A percentile compares a stretch with the other conserved stretches of the same genome.
Evolutionary conservation across 331 rosid species (phyloP).

Genomic region (Quercus lobata): DNA sequence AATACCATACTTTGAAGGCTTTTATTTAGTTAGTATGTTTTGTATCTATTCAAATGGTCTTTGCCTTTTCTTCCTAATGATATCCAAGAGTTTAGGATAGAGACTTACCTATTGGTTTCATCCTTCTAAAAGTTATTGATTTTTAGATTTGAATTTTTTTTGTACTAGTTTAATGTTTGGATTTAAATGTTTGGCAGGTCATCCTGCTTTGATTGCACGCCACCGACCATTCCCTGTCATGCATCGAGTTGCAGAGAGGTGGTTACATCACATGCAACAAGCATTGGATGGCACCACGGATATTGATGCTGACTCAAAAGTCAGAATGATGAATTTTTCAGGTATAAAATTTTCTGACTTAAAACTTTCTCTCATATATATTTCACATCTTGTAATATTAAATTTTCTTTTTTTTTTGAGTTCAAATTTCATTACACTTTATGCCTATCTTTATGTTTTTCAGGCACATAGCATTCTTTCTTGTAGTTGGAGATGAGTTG

Average conservation of each 20-base stretch:
- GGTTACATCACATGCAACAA: conserved; percentile 83
- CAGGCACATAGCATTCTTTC: conserved; percentile 77
- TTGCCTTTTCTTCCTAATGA: neutral
- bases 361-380: neutral
- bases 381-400: neutral
- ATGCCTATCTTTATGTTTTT: neutral
- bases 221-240: conserved; percentile 82
- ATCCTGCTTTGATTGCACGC: conserved; percentile 82
- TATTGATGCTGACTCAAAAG: conserved; percentile 65
- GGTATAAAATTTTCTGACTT: conserved; percentile 29
- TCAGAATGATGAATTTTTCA: conserved; percentile 66
- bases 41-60: neutral
- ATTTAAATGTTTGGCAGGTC: conserved; percentile 44
- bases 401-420: neutral
- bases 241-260: conserved; percentile 66
- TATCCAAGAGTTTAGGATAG: neutral
- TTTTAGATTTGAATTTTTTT: neutral
- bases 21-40: neutral
- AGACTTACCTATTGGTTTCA: neutral
- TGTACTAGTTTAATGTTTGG: neutral
- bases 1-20: too few species aligned
- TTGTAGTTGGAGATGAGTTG: conserved; percentile 62
- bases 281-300: conserved; percentile 59
- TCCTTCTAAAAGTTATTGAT: too few species aligned
- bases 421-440: neutral